Percentiles rank a stretch among this genome's conserved stretches.
Evolutionary conservation across 208 protist genomes (phyloP).

Genomic region (Trichomonas tenax): DNA sequence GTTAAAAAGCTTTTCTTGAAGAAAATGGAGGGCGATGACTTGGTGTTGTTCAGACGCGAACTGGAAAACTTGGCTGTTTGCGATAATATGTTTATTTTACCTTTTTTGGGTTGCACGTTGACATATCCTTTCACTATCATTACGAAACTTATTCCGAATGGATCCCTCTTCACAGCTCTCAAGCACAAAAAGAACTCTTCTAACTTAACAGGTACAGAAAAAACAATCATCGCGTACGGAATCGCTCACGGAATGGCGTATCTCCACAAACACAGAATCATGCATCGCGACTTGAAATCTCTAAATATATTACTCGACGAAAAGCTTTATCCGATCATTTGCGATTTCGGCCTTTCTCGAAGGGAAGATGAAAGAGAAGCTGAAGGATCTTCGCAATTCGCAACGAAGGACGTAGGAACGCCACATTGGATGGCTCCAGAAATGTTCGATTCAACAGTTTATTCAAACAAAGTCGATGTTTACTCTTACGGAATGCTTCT

Average conservation of each 20-base stretch:
- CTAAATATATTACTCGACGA: neutral
- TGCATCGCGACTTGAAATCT: neutral
- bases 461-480: slow-evolving; percentile 16
- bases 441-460: neutral
- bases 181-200: neutral
- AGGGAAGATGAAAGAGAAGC: neutral
- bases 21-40: neutral
- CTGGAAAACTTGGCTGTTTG: neutral
- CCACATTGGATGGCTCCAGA: slow-evolving; percentile 18
- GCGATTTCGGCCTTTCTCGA: neutral
- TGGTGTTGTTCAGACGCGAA: neutral
- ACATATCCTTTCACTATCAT: neutral
- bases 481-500: neutral
- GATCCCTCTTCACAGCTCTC: neutral
- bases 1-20: neutral
- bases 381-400: neutral
- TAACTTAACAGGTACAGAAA: neutral
- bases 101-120: neutral
- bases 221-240: neutral
- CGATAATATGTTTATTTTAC: neutral
- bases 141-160: neutral
- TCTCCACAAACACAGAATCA: neutral
- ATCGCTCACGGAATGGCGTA: neutral
- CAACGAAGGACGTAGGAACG: neutral
- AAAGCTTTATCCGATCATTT: neutral